Conservation (phyloP, 331 rosid species). For the Cucumis variabilis region DNA sequence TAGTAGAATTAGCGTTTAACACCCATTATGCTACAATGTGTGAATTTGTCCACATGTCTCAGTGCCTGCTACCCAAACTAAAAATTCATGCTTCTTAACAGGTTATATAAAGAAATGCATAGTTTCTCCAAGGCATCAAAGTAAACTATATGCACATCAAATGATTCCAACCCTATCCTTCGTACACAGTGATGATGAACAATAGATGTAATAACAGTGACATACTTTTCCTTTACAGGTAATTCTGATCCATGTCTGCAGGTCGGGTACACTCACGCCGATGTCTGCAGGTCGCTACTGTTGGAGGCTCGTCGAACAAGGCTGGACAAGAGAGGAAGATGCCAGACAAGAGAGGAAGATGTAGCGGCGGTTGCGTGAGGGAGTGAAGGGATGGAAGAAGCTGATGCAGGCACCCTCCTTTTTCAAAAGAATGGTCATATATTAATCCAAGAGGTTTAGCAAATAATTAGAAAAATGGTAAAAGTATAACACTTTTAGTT, state of each 20-base stretch:
- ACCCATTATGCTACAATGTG: neutral
- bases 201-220: conserved; percentile 27
- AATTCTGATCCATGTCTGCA: conserved; percentile 64
- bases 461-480: too few relatives aligned
- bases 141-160: neutral
- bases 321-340: neutral
- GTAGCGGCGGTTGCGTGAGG: neutral
- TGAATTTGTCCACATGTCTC: neutral
- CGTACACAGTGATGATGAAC: neutral
- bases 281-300: neutral
- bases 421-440: too few relatives aligned
- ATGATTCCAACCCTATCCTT: neutral
- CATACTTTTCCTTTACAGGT: conserved; percentile 73
- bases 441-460: too few relatives aligned
- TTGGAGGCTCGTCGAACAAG: neutral
- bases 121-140: neutral
- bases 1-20: neutral
- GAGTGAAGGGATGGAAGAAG: neutral
- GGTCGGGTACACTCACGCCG: neutral
- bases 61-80: neutral
- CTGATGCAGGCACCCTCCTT: too few relatives aligned
- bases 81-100: too few relatives aligned
- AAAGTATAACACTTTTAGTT: too few relatives aligned
- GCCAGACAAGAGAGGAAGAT: neutral
- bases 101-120: too few relatives aligned